Base-by-base conservation (phyloP, 805 yeast genomes). In the Candida chauliodis region DNA sequence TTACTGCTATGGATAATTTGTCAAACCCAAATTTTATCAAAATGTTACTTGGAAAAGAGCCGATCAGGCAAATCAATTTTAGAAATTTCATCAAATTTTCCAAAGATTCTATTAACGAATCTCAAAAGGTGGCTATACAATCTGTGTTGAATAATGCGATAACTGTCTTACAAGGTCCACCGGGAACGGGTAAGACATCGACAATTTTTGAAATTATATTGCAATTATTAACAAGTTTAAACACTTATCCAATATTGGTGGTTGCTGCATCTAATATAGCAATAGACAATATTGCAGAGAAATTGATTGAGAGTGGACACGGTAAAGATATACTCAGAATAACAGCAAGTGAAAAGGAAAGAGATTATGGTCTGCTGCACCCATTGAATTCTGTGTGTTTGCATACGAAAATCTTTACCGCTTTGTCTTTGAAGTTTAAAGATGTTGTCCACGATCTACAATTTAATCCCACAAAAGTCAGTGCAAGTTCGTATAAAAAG, bases 191-290 rank as follows among this genome's bases (percentile, higher is more conserved):
- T 42, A 67, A 68, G 40, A 68, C 74, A 0, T 64, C 71, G 0
- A 66, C 73, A 1, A 67, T 66, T 38, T 66, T 55, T 42, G 73
- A 66, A 41, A 59, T 67, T 48, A 61, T 78, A 41, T 50, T 78
- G 30, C 81, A 79, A 49, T 63, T 79, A 41, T 61, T 81, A 38
- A 73, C 69, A 30, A 75, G 75, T 33, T 65, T 76, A 46, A 66
- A 74, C 49, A 69, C 79, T 2, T 77, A 68, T 48, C 88, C 88
- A 1, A 78, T 82, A 29, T 60, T 81, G 40, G 86, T 82, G 39
- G 86, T 80, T 35, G 88, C 90, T 1, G 84, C 87, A 2, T 80
- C 87, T 1, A 82, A 82, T 49, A 77, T 81, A 50, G 89, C 89
- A 2, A 79, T 81, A 49, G 88, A 81, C 53, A 81, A 82, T 46